Conservation (phyloP, 2,329 filamentous ascomycete species). For the Zymoseptoria pseudotritici region DNA sequence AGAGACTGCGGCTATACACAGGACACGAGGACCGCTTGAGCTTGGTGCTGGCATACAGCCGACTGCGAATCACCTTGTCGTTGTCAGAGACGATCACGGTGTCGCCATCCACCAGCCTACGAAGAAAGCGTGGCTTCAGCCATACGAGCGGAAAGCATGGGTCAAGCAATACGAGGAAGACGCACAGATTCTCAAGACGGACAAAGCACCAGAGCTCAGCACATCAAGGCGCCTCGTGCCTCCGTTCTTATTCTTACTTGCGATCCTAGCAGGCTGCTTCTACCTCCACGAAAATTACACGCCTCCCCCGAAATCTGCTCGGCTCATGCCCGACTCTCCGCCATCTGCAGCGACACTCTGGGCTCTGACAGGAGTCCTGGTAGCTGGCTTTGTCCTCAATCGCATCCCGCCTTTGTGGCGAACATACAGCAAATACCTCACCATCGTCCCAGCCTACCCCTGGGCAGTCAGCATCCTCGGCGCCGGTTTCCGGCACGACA, state of each 20-base stretch:
- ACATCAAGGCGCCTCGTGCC: slow-evolving; percentile 39
- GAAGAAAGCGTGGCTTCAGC: slow-evolving; percentile 23
- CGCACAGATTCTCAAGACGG: slow-evolving; percentile 28
- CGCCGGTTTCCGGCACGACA: slow-evolving; percentile 63
- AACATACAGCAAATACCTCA: slow-evolving; percentile 61
- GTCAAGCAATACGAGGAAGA: slow-evolving; percentile 32
- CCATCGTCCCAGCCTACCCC: slow-evolving; percentile 58
- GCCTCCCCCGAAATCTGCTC: slow-evolving; percentile 39
- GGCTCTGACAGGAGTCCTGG: slow-evolving; percentile 54
- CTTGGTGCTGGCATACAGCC: slow-evolving; percentile 26
- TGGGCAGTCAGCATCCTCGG: slow-evolving; percentile 55
- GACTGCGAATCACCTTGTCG: slow-evolving; percentile 1
- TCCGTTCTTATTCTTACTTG: slow-evolving; percentile 33
- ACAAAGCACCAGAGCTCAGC: slow-evolving; percentile 26
- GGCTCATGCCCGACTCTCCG: slow-evolving; percentile 55
- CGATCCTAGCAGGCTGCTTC: slow-evolving; percentile 35
- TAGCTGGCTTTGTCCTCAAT: slow-evolving; percentile 52
- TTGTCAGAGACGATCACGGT: slow-evolving; percentile 9
- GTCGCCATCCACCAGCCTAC: slow-evolving; percentile 17
- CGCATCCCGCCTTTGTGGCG: slow-evolving; percentile 58
- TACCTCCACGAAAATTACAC: slow-evolving; percentile 44
- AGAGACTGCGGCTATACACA: slow-evolving; percentile 15
- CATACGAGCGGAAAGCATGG: slow-evolving; percentile 27
- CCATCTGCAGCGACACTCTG: slow-evolving; percentile 59
- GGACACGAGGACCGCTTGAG: slow-evolving; percentile 24